Evolutionary conservation across 2,329 filamentous ascomycete genomes (phyloP).

Genomic region (Penicillium sp.): DNA sequence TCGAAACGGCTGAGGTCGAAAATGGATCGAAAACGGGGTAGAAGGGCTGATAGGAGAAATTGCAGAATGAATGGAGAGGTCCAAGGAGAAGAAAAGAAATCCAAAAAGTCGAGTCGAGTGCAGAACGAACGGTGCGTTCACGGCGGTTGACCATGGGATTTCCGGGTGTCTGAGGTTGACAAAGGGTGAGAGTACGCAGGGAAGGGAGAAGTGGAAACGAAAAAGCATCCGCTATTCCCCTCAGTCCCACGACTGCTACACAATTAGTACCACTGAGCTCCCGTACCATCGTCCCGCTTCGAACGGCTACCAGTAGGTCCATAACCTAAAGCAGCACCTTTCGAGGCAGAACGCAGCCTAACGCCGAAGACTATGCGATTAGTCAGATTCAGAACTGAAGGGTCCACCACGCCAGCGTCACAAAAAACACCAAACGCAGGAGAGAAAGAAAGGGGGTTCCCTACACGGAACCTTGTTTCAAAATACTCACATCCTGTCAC

Average conservation of each 20-base stretch:
- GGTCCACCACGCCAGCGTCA: slow-evolving; percentile 70
- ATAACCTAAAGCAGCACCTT: slow-evolving; percentile 59
- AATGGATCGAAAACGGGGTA: slow-evolving; percentile 35
- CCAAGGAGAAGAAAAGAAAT: slow-evolving; percentile 34
- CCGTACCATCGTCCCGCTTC: slow-evolving; percentile 55
- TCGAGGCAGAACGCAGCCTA: slow-evolving; percentile 81
- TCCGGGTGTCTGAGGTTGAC: slow-evolving; percentile 31
- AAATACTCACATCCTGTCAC: slow-evolving; percentile 93
- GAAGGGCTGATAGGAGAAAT: slow-evolving; percentile 34
- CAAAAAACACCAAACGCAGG: slow-evolving; percentile 77
- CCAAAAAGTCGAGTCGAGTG: slow-evolving; percentile 29
- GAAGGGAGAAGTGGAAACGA: slow-evolving; percentile 17
- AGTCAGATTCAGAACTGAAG: slow-evolving; percentile 70
- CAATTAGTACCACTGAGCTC: slow-evolving; percentile 47
- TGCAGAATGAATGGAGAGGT: slow-evolving; percentile 36
- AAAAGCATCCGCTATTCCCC: slow-evolving; percentile 14
- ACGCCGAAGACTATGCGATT: slow-evolving; percentile 79
- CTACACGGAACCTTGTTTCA: slow-evolving; percentile 77
- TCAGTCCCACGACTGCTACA: slow-evolving; percentile 31
- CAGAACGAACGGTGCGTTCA: slow-evolving; percentile 30
- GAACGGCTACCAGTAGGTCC: slow-evolving; percentile 50
- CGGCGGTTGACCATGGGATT: slow-evolving; percentile 25
- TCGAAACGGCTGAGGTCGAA: slow-evolving; percentile 35
- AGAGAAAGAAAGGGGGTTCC: slow-evolving; percentile 68
- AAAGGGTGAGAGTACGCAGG: slow-evolving; percentile 27